Conservation (phyloP, 2,329 filamentous ascomycete species). For the Zasmidium cellare region DNA sequence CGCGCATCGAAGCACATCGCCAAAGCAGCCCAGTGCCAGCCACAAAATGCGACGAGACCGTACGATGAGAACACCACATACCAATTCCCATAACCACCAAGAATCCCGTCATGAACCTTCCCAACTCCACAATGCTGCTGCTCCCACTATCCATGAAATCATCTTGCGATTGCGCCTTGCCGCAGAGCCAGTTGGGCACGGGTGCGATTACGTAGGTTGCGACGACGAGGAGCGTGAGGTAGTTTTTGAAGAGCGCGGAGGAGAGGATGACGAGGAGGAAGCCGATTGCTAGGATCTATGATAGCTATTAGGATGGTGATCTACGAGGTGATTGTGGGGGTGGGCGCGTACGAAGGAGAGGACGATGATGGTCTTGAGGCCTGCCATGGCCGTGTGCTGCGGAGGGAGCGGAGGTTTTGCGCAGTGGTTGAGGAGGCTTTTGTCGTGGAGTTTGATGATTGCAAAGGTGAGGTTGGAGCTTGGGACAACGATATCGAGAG, state of each 20-base stretch:
- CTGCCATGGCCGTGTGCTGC: slow-evolving; percentile 61
- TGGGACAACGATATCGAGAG: background rate
- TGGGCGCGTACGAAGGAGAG: slow-evolving; percentile 80
- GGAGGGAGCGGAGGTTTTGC: slow-evolving; percentile 5
- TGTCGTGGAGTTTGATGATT: background rate
- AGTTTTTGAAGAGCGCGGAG: slow-evolving; percentile 90
- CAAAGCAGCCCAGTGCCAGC: background rate
- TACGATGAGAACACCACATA: slow-evolving; percentile 55
- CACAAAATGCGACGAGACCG: background rate
- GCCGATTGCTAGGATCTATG: slow-evolving; percentile 85
- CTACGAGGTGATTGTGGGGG: background rate
- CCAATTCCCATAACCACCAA: slow-evolving; percentile 96
- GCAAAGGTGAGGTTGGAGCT: background rate
- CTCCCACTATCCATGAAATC: slow-evolving; percentile 90
- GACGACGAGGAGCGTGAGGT: slow-evolving; percentile 92
- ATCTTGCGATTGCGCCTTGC: slow-evolving; percentile 84
- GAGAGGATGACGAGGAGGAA: slow-evolving; percentile 99
- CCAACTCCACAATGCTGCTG: slow-evolving; percentile 86
- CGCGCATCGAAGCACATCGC: background rate
- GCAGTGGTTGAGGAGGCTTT: background rate
- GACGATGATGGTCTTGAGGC: slow-evolving; percentile 97
- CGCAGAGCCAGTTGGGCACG: slow-evolving; percentile 94
- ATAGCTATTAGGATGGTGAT: slow-evolving; percentile 10
- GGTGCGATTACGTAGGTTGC: slow-evolving; percentile 93
- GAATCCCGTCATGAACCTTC: slow-evolving; percentile 91